Base-by-base conservation (phyloP, 495 filamentous ascomycete species). In the Saxispiralis lemnorum region DNA sequence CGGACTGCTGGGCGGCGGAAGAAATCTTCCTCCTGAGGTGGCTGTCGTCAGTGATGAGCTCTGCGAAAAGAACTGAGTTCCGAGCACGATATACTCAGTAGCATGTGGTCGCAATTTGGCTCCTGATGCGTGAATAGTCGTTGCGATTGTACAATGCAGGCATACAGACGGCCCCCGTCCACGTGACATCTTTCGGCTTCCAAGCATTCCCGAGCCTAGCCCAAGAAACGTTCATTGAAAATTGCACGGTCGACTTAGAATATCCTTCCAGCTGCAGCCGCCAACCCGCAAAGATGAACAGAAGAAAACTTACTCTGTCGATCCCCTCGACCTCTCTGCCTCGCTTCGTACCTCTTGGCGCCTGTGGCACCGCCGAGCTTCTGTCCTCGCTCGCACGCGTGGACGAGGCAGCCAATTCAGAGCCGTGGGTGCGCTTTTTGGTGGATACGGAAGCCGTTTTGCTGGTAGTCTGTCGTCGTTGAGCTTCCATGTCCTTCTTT, bases 371-470 rank as follows among this genome's bases (percentile, higher is more conserved):
- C 6, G 74, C 79, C 32, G 72, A 74, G 42, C 76, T 75, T 46
- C 82, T 74, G 60, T 93, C 86, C 60, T 94, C 86, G 61, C 86
- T 94, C 30, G 77, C 84, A 32, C 84, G 74, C 35, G 76, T 75
- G 16, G 83, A 89, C 59, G 77, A 79, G 56, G 50, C 51, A 14
- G 53, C 30, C 40, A 76, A 66, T 54, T 92, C 83, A 28, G 80
- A 83, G 34, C 73, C 78, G 44, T 66, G 66, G 30, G 72, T 64
- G 51, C 76, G 75, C 56, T 68, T 75, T 63, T 81, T 84, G 48
- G 48, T 52, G 31, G 68, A 65, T 37, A 66, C 62, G 0, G 62
- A 44, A 5, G 53, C 39, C 19, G 28, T 44, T 38, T 50, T 48
- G 43, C 33, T 47, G 17, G 35, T 45, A 39, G 17, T 63, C 39